Evolutionary conservation across 169 alveolate genomes (phyloP).

Genomic region (Eimeria sp.): DNA sequence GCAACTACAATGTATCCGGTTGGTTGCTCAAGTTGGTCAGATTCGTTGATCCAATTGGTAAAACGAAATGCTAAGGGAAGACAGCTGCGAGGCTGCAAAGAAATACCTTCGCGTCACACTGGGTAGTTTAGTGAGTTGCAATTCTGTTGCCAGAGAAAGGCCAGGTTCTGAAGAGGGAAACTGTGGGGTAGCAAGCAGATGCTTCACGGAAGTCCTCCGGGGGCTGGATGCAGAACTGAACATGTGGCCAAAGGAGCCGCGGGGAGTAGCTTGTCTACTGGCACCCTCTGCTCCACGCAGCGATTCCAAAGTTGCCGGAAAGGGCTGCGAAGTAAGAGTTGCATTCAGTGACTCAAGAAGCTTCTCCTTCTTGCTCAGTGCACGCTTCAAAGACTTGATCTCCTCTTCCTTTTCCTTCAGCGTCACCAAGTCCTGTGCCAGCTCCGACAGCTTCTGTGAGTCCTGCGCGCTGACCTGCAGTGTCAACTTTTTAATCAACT

Average conservation of each 20-base stretch:
- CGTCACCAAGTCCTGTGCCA: slow-evolving; percentile 44
- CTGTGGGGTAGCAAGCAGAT: not conserved
- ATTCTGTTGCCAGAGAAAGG: slow-evolving; percentile 34
- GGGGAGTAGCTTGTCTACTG: slow-evolving; percentile 40
- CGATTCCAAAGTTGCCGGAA: not conserved
- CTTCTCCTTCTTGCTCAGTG: slow-evolving; percentile 8
- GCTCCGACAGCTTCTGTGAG: slow-evolving; percentile 42
- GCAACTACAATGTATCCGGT: not conserved
- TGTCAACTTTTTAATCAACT: slow-evolving; percentile 41
- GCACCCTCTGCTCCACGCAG: slow-evolving; percentile 29
- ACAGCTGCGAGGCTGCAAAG: not conserved
- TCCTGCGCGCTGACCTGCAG: slow-evolving; percentile 65
- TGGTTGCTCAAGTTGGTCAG: too few species aligned
- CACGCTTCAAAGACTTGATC: slow-evolving; percentile 18
- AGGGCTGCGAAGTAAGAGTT: not conserved
- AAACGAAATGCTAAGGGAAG: not conserved
- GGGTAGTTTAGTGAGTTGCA: slow-evolving; percentile 13
- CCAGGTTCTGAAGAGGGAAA: not conserved
- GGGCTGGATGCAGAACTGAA: slow-evolving; percentile 18
- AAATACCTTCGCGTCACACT: slow-evolving; percentile 25
- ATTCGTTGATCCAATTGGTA: not conserved
- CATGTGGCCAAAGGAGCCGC: slow-evolving; percentile 41
- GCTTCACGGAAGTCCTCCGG: slow-evolving; percentile 41
- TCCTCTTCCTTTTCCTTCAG: slow-evolving; percentile 50
- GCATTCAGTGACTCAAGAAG: slow-evolving; percentile 9